Conservation (phyloP, 257 asterid species). For the Solanum rostratum region DNA sequence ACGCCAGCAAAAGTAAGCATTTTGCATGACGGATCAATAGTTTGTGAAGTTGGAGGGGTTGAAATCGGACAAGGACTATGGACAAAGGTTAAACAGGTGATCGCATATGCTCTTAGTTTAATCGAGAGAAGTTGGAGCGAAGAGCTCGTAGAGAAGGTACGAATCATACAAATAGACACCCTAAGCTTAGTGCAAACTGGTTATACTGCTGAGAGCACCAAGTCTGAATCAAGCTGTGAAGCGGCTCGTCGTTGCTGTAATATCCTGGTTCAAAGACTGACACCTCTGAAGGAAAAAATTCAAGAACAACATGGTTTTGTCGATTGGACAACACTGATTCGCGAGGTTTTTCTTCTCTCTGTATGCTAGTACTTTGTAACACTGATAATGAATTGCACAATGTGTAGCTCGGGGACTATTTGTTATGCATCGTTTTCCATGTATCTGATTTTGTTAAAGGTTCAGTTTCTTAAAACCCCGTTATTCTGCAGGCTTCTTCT, state of each 20-base stretch:
- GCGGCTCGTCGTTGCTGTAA: constrained; percentile 61
- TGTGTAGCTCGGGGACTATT: background rate
- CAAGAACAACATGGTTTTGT: constrained; percentile 38
- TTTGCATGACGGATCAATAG: constrained; percentile 52
- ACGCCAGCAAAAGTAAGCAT: constrained; percentile 64
- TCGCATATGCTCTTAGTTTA: constrained; percentile 47
- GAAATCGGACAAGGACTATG: constrained; percentile 75
- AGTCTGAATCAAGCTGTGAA: constrained; percentile 72
- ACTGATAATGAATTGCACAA: background rate
- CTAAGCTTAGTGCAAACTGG: constrained; percentile 67
- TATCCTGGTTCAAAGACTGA: constrained; percentile 43
- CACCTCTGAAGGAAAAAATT: constrained; percentile 32
- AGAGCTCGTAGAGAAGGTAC: constrained; percentile 43
- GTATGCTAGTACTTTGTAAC: background rate
- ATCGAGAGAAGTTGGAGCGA: constrained; percentile 36
- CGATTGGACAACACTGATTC: constrained; percentile 46
- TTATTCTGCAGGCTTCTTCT: background rate
- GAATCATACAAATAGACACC: constrained; percentile 64
- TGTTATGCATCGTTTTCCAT: background rate
- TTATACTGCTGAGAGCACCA: constrained; percentile 58
- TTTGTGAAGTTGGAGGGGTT: constrained; percentile 67
- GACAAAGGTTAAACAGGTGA: constrained; percentile 62
- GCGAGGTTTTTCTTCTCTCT: constrained; percentile 26
- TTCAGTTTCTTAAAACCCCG: background rate
- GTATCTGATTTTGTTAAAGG: background rate